Conservation (phyloP, 768 basidiomycete genomes). For the Leccinellum albellum region DNA sequence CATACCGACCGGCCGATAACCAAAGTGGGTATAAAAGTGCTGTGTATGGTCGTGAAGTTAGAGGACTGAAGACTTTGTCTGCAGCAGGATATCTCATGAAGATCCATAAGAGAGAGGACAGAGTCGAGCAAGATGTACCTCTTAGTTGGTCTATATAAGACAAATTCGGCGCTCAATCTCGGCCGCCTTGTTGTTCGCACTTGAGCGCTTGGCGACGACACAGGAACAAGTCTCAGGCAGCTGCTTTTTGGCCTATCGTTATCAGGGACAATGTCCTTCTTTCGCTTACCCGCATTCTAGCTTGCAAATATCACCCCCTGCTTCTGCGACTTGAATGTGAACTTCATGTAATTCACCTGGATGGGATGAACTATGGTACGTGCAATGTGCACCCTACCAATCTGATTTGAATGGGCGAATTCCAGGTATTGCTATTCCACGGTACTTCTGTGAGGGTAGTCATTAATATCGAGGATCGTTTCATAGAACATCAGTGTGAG, state of each 20-base stretch:
- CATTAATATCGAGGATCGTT: neutral
- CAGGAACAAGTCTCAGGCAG: neutral
- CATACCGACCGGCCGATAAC: neutral
- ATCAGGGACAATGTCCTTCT: neutral
- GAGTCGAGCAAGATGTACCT: too few relatives aligned
- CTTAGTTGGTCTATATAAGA: neutral
- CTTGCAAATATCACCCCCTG: neutral
- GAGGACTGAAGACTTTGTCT: neutral
- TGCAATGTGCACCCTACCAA: neutral
- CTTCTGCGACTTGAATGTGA: neutral
- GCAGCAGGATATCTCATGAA: neutral
- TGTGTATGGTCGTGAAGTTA: neutral
- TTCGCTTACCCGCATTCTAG: slow-evolving; percentile 4
- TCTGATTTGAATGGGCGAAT: neutral
- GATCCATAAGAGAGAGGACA: neutral
- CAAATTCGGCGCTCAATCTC: neutral
- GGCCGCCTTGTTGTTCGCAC: neutral
- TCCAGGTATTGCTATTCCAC: neutral
- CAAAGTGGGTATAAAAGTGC: neutral
- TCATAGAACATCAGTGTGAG: neutral
- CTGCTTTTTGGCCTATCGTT: neutral
- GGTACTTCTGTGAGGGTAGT: neutral
- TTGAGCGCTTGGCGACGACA: neutral
- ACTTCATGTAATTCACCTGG: neutral
- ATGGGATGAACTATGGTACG: neutral